Conservation (phyloP, 2,329 filamentous ascomycete genomes). For the Xylaria hypoxylon region DNA sequence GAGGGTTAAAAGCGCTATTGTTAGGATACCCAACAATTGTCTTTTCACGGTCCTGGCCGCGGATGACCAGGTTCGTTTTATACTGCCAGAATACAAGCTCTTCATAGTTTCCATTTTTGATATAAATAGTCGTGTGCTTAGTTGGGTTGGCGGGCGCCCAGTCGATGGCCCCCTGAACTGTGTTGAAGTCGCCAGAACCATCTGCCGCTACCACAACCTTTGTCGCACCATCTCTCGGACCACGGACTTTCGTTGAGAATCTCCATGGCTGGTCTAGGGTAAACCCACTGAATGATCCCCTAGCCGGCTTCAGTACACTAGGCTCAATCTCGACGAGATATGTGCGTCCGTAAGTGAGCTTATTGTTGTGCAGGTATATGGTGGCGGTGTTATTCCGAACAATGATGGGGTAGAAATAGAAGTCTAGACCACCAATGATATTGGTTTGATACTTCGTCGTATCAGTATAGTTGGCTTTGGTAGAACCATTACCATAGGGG, state of each 20-base stretch:
- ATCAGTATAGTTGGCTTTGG: slow-evolving; percentile 32
- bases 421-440: slow-evolving; percentile 37
- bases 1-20: slow-evolving; percentile 36
- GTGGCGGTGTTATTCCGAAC: slow-evolving; percentile 31
- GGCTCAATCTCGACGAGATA: slow-evolving; percentile 34
- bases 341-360: slow-evolving; percentile 32
- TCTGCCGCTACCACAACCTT: slow-evolving; percentile 29
- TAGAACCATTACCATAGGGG: slow-evolving; percentile 34
- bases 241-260: slow-evolving; percentile 29
- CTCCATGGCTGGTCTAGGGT: slow-evolving; percentile 26
- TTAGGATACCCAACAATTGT: slow-evolving; percentile 35
- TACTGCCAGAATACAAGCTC: slow-evolving; percentile 37
- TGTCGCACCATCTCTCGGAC: slow-evolving; percentile 16
- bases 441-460: slow-evolving; percentile 38
- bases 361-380: slow-evolving; percentile 35
- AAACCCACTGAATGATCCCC: slow-evolving; percentile 28
- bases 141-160: slow-evolving; percentile 34
- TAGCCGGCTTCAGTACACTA: slow-evolving; percentile 10
- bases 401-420: slow-evolving; percentile 37
- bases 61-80: slow-evolving; percentile 32
- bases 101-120: slow-evolving; percentile 34
- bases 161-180: slow-evolving; percentile 34
- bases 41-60: slow-evolving; percentile 23
- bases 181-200: slow-evolving; percentile 35
- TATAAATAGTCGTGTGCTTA: slow-evolving; percentile 29